A percentile compares a stretch with the other conserved stretches of the same genome.
These are phyloP conservation scores for Cladosporium oxysporum DNA, from an alignment of 2,329 filamentous ascomycete species.

Conservation along the genomic window DNA sequence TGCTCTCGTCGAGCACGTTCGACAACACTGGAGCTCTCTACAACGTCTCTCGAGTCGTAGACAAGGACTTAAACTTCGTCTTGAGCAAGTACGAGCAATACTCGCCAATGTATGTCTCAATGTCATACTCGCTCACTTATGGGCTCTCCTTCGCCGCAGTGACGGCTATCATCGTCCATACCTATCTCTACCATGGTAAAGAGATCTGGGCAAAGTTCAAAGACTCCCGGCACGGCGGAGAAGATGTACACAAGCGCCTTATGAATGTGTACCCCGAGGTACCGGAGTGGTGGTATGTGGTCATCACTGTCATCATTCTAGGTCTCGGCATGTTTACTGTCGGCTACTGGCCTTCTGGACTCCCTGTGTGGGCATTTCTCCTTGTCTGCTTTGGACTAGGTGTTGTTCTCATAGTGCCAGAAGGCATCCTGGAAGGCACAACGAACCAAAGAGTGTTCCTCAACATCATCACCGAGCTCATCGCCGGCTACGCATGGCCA, in stretches of 20 bases:
- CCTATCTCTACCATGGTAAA: slow-evolving; percentile 78
- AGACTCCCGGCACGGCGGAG: slow-evolving; percentile 46
- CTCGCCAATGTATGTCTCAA: slow-evolving; percentile 80
- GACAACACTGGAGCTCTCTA: slow-evolving; percentile 60
- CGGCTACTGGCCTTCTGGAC: neutral
- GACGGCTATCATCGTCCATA: slow-evolving; percentile 77
- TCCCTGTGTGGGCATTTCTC: neutral
- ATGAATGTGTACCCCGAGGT: slow-evolving; percentile 83
- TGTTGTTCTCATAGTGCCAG: neutral
- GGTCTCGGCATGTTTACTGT: slow-evolving; percentile 21
- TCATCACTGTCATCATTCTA: slow-evolving; percentile 25
- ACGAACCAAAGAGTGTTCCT: neutral
- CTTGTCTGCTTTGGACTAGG: neutral
- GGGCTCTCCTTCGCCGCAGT: slow-evolving; percentile 82
- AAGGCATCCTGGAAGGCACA: neutral
- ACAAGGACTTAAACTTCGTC: slow-evolving; percentile 76
- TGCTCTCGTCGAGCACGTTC: neutral
- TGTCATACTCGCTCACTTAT: slow-evolving; percentile 85
- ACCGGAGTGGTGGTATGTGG: slow-evolving; percentile 72
- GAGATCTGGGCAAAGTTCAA: slow-evolving; percentile 81
- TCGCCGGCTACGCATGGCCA: neutral
- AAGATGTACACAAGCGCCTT: slow-evolving; percentile 81
- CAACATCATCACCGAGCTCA: neutral
- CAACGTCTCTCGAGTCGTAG: slow-evolving; percentile 78
- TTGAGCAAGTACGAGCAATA: slow-evolving; percentile 72